Percentiles rank a stretch among this genome's conserved stretches.
Evolutionary conservation across 208 protist genomes (phyloP).

Genomic region (Herpetomonas samuelpessoai): DNA sequence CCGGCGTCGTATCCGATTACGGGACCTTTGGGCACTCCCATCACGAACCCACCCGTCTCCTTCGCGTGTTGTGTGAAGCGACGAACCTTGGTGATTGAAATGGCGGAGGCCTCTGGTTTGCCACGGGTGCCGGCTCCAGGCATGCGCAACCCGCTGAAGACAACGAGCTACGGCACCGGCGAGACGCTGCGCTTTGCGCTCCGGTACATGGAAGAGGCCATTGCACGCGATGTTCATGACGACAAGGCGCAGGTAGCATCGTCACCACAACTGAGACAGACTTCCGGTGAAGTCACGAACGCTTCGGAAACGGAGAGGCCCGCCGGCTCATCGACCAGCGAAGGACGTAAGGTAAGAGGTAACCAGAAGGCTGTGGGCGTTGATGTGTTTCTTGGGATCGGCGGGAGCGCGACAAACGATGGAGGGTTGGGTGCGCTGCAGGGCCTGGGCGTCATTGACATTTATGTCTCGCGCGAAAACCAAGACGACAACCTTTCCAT

Average conservation of each 20-base stretch:
- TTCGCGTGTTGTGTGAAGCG: constrained; percentile 56
- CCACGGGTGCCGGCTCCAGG: constrained; percentile 33
- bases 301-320: not conserved
- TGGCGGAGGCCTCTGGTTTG: constrained; percentile 69
- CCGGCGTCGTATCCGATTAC: constrained; percentile 24
- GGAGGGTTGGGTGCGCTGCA: constrained; percentile 76
- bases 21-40: constrained; percentile 43
- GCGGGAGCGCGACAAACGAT: constrained; percentile 84
- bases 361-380: constrained; percentile 16
- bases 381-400: constrained; percentile 64
- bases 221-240: not conserved
- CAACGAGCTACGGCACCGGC: constrained; percentile 75
- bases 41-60: constrained; percentile 24
- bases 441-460: constrained; percentile 52
- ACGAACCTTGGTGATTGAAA: constrained; percentile 64
- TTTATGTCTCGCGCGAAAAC: constrained; percentile 25
- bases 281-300: too few species aligned
- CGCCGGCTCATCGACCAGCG: too few species aligned
- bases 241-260: not conserved
- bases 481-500: not conserved
- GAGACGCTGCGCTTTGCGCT: constrained; percentile 62
- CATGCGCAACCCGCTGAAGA: constrained; percentile 42
- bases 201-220: constrained; percentile 22
- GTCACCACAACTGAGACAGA: too few species aligned
- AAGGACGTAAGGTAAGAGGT: not conserved